A percentile compares a stretch with the other conserved stretches of the same genome.
These are phyloP conservation scores for Oenanthe javanica DNA, from an alignment of 140 eudicot genomes.

Conservation along the genomic window DNA sequence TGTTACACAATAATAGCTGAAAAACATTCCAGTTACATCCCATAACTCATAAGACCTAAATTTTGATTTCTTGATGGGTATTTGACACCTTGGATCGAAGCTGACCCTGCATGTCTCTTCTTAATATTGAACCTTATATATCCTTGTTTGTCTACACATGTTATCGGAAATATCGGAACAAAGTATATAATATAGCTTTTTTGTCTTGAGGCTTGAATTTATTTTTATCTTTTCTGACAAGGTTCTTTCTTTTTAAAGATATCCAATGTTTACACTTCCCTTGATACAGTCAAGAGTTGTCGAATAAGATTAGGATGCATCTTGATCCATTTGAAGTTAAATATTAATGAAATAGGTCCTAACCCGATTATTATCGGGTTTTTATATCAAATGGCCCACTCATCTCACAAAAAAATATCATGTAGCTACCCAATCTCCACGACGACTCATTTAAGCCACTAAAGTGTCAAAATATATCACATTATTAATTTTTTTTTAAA, in stretches of 20 bases:
- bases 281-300: not conserved
- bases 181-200: no score
- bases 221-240: not conserved
- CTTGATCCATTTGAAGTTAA: not conserved
- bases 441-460: no score
- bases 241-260: not conserved
- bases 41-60: not conserved
- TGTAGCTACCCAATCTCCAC: no score
- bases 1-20: no score
- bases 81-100: not conserved
- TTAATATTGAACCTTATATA: not conserved
- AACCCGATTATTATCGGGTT: not conserved
- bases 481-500: no score
- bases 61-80: not conserved
- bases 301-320: not conserved
- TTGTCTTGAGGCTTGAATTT: no score
- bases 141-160: not conserved
- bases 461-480: no score
- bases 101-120: not conserved
- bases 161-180: not conserved
- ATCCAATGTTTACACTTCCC: not conserved
- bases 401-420: no score
- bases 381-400: no score
- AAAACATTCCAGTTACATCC: not conserved
- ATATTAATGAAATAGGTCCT: not conserved